phyloP scores from a whole-genome alignment of 257 asterid genomes.

The Cinchona pubescens region DNA sequence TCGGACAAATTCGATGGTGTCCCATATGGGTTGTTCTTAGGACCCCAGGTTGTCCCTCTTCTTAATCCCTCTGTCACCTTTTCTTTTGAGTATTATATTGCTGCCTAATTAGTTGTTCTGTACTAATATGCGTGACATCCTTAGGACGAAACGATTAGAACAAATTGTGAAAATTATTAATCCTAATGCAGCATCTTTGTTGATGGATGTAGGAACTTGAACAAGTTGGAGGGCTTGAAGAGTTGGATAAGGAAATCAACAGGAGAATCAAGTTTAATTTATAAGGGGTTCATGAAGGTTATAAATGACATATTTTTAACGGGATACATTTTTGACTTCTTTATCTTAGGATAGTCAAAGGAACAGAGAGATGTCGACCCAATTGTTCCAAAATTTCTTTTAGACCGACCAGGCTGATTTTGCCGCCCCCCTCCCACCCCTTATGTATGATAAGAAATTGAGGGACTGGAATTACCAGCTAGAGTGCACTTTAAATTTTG shows the following conservation, averaged over 20 bases:
- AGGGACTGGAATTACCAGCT: neutral
- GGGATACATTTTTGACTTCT: neutral
- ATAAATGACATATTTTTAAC: no score
- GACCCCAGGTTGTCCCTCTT: conserved; percentile 62
- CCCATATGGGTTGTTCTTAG: conserved; percentile 86
- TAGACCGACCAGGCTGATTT: neutral
- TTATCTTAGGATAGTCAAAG: neutral
- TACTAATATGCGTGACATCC: neutral
- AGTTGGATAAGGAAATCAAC: conserved; percentile 65
- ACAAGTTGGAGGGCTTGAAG: conserved; percentile 75
- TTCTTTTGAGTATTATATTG: neutral
- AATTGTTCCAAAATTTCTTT: neutral
- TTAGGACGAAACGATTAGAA: neutral
- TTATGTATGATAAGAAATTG: neutral
- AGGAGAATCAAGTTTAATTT: conserved; percentile 54
- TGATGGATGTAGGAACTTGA: conserved; percentile 63
- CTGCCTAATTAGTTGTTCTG: neutral
- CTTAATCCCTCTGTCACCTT: neutral
- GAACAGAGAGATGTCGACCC: neutral
- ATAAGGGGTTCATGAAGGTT: conserved; percentile 35
- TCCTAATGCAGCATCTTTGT: neutral
- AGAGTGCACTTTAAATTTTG: neutral
- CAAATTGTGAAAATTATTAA: neutral
- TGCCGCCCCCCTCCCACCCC: no score
- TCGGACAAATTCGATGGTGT: conserved; percentile 88